phyloP scores from a whole-genome alignment of 2,329 filamentous ascomycete species.

The Neofusicoccum parvum region DNA sequence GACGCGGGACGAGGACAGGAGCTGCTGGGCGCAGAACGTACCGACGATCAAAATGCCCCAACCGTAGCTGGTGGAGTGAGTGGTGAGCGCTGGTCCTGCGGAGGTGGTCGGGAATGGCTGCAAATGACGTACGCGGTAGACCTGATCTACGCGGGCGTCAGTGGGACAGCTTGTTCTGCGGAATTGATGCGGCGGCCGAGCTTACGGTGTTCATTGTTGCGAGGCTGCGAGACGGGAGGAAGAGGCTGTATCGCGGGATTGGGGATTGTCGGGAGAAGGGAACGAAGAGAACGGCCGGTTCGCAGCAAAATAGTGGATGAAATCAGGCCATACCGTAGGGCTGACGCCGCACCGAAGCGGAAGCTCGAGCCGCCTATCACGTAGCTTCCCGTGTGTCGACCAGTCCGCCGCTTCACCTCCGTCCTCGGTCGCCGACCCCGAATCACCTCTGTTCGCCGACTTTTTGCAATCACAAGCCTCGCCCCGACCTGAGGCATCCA shows the following conservation, averaged over 20 bases:
- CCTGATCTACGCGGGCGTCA: slow-evolving; percentile 49
- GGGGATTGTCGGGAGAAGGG: slow-evolving; percentile 2
- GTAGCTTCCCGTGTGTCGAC: not conserved
- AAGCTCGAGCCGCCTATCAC: slow-evolving; percentile 13
- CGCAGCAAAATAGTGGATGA: slow-evolving; percentile 15
- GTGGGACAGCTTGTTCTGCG: slow-evolving; percentile 25
- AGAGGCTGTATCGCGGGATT: not conserved
- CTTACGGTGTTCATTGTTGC: slow-evolving; percentile 58
- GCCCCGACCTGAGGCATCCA: not conserved
- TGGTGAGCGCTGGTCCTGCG: slow-evolving; percentile 23
- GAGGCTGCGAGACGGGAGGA: not conserved
- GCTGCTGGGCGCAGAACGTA: slow-evolving; percentile 46
- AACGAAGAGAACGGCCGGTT: not conserved
- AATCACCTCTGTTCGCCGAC: not conserved
- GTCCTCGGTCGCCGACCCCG: not conserved
- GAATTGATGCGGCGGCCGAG: slow-evolving; percentile 2
- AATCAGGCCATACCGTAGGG: slow-evolving; percentile 19
- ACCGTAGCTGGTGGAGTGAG: slow-evolving; percentile 66
- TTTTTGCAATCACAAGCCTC: not conserved
- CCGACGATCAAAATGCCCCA: slow-evolving; percentile 88
- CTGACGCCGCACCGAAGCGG: slow-evolving; percentile 15
- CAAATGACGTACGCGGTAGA: slow-evolving; percentile 58
- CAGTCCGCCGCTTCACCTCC: slow-evolving; percentile 1
- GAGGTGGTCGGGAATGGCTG: slow-evolving; percentile 4
- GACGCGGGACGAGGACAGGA: not conserved